Percentiles rank a stretch among this genome's conserved stretches.
phyloP scores from a whole-genome alignment of 2,329 filamentous ascomycete species.

The Exophiala sideris region DNA sequence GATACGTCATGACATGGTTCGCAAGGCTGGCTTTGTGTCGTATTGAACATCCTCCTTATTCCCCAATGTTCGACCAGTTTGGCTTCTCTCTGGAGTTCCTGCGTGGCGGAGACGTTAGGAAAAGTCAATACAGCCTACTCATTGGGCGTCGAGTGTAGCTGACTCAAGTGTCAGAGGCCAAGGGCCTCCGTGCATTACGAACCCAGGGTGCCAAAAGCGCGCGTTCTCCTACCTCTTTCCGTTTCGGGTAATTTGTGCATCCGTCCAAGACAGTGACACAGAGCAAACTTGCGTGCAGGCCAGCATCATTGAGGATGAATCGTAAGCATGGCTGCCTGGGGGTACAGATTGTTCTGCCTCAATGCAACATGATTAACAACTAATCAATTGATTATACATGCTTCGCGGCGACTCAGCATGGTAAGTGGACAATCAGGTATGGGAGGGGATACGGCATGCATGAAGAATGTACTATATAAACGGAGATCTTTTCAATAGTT shows the following conservation, averaged over 20 bases:
- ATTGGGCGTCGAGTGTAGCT: too few species aligned
- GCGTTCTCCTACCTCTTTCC: constrained; percentile 1
- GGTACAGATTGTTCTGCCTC: neutral
- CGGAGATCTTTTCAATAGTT: neutral
- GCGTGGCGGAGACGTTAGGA: too few species aligned
- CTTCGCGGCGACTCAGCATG: neutral
- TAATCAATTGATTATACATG: constrained; percentile 5
- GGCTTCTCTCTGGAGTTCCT: too few species aligned
- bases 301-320: neutral
- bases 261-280: too few species aligned
- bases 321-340: neutral
- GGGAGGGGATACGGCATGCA: too few species aligned
- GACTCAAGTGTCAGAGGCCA: too few species aligned
- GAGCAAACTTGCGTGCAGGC: too few species aligned
- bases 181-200: too few species aligned
- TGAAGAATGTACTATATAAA: neutral
- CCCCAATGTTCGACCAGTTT: too few species aligned
- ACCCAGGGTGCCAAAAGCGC: too few species aligned
- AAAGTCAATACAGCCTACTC: too few species aligned
- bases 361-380: constrained; percentile 10
- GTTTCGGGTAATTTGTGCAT: constrained; percentile 2
- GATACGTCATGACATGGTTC: neutral
- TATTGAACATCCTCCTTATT: constrained; percentile 18
- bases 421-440: neutral
- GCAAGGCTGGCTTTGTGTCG: neutral